Base-by-base conservation (phyloP, 2,329 filamentous ascomycete genomes). In the Kalmusia sp. region DNA sequence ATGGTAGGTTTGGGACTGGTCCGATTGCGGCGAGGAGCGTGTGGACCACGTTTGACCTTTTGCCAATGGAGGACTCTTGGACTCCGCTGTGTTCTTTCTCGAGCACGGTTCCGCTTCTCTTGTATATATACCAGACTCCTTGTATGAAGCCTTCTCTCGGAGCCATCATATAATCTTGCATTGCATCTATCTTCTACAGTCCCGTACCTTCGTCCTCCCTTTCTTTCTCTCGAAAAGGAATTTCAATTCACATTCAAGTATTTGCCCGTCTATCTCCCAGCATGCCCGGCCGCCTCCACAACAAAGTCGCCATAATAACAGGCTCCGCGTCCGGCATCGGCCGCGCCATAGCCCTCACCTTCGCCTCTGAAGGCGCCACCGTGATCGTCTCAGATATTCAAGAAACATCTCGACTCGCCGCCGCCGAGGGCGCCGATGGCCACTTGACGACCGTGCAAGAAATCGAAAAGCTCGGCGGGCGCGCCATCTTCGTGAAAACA, bases 401-500 rank as follows among this genome's bases (percentile, higher is more conserved):
- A 35, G 54, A 64, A 45, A 40, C 51, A 7, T 52, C 65, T 2
- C 64, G 61, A 5, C 12, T 53, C 30, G 51, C 48, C 12, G 39
- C 35, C 3, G 45, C 59, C 35, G 64, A 67, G 22, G 41, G 30
- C 41, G 24, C 41, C 41, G 25, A 49, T 3, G 57, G 59, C 2
- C 47, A 48, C 30, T 25, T 55, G 9, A 71, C 59, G 22, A 70
- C 70, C 0, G 71, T 73, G 0, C 64, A 74, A 44, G 72, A 74
- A 34, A 59, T 65, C 6, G 41, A 62, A 3, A 52, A 62, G 3
- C 49, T 62, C 2, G 74, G 70, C 15, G 72, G 70, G 4, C 58
- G 66, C 38, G 68, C 68, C 11, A 67, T 75, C 1, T 79, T 77
- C 58, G 55, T 69, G 2, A 67, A 69, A 49, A 68, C 69, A 43